Percentiles rank a stretch among this genome's conserved stretches.
Conservation (phyloP, 2,329 filamentous ascomycete species). For the Rhynchosporium graminicola region DNA sequence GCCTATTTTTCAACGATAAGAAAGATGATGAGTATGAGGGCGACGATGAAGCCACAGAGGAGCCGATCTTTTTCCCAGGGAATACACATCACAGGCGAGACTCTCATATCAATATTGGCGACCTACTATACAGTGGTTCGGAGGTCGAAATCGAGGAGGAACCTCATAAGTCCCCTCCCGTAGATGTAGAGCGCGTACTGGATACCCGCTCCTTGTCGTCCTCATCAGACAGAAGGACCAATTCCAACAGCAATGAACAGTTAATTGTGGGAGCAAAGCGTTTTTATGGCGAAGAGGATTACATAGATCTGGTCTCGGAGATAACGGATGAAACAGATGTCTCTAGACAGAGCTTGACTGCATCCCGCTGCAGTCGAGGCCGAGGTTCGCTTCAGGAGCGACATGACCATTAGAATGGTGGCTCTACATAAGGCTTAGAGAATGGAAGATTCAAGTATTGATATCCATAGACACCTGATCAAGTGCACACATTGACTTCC, state of each 20-base stretch:
- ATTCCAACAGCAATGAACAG: background rate
- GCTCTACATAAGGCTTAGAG: background rate
- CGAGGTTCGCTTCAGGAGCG: background rate
- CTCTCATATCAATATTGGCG: background rate
- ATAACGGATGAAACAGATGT: too few species aligned
- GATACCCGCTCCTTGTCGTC: too few species aligned
- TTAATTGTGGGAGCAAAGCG: background rate
- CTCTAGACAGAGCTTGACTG: too few species aligned
- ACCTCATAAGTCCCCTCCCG: too few species aligned
- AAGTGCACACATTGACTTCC: too few species aligned
- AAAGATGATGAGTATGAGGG: background rate
- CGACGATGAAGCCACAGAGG: background rate
- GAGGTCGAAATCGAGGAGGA: too few species aligned
- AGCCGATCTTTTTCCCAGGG: background rate
- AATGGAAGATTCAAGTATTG: background rate
- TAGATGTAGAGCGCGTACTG: too few species aligned
- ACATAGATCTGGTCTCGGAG: background rate
- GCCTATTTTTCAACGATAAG: background rate
- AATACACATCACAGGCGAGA: background rate
- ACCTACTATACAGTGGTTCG: too few species aligned
- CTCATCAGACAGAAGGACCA: too few species aligned
- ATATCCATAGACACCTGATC: background rate
- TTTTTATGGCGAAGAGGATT: background rate
- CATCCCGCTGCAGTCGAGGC: too few species aligned
- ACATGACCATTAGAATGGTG: background rate